Evolutionary conservation across 495 filamentous ascomycete genomes (phyloP).

Genomic region (Lepraria neglecta): DNA sequence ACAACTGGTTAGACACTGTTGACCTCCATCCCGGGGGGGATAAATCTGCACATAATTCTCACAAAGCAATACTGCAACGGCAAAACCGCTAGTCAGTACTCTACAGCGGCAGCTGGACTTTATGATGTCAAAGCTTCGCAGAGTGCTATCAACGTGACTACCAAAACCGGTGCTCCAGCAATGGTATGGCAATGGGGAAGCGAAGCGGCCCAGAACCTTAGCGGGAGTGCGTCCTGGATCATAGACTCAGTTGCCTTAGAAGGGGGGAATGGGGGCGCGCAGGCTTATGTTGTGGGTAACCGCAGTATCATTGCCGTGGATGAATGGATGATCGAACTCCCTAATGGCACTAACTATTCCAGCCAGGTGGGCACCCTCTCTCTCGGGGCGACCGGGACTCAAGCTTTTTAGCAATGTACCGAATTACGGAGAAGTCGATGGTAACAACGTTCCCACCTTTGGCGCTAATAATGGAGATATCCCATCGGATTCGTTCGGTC

Average conservation of each 20-base stretch:
- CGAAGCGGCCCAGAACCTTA: too few relatives aligned
- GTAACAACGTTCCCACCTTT: too few relatives aligned
- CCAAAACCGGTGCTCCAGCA: neutral
- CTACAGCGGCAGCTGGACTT: slow-evolving; percentile 2
- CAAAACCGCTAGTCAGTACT: neutral
- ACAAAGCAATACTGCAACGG: neutral
- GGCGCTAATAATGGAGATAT: slow-evolving; percentile 17
- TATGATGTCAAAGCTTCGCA: slow-evolving; percentile 6
- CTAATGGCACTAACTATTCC: slow-evolving; percentile 11
- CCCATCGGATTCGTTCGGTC: slow-evolving; percentile 45
- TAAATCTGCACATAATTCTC: neutral
- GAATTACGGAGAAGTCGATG: too few relatives aligned
- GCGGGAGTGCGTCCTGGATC: too few relatives aligned
- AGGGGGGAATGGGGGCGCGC: too few relatives aligned
- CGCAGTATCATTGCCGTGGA: neutral
- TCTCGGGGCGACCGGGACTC: neutral
- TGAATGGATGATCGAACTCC: neutral
- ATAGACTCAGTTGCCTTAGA: neutral
- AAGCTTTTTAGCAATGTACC: too few relatives aligned
- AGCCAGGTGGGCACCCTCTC: slow-evolving; percentile 4
- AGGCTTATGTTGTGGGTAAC: neutral
- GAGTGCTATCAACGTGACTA: slow-evolving; percentile 1
- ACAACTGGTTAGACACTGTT: neutral
- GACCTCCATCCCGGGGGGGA: slow-evolving; percentile 14
- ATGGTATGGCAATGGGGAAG: too few relatives aligned